Base-by-base conservation (phyloP, 371 early-diverging fungal genomes). In the Capniomyces stellatus region DNA sequence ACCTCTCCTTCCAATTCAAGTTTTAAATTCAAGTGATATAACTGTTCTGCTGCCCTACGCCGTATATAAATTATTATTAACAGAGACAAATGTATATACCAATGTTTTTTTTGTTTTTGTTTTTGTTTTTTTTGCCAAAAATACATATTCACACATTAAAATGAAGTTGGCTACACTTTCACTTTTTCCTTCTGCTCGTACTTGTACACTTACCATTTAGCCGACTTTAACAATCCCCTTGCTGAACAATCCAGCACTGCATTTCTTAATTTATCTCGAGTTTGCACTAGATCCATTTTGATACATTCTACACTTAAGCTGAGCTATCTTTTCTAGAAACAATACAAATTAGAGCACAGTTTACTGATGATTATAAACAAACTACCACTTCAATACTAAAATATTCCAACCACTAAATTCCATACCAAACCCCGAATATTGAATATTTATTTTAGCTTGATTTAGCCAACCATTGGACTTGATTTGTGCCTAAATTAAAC, bases 31-130 rank as follows among this genome's bases (percentile, higher is more conserved):
- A 84, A 71, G 2, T 79, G 78, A 53, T 73, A 73, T 13, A 83
- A 70, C 30, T 79, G 66, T 58, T 84, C 83, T 6, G 79, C 75
- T 29, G 83, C 81, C 85, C 81, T 81, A 56, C 28, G 29, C 27
- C 21, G 21, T 49, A 44, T 44, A 44, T 10, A 44, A 23, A 23
- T 23, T 8, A n/a, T 4, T 12, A 8, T 23, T 4, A 40, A 18
- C 54, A 27, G 43, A 18, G 21, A 2, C 35, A 23, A 24, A 24
- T 21, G 46, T 49, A 12, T 23, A 0, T n/a, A 10, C 13, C 10
- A 19, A 54, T 1, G 29, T n/a, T n/a, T n/a, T n/a, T n/a, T 1
- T 39, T 27, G 55, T 42, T 13, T 12, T 51, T 21, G 23, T 1
- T 25, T 2, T 3, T 1, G 46, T 30, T n/a, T 15, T 18, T 15